Conservation (phyloP, 257 asterid genomes). For the Capsicum chinense region DNA sequence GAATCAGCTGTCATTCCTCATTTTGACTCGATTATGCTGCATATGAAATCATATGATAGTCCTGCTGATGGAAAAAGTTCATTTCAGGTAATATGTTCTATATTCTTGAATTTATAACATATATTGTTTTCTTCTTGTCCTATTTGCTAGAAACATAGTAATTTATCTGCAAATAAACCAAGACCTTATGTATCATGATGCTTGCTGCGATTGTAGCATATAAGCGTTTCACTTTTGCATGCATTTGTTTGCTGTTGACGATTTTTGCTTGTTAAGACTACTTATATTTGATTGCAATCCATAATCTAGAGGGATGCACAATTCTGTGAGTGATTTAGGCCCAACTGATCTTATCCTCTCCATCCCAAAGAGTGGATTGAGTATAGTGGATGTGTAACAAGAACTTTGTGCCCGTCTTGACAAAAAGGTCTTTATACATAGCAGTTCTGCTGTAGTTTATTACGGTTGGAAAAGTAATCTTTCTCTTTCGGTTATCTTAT, state of each 20-base stretch:
- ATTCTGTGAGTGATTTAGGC: neutral
- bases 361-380: neutral
- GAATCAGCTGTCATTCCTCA: conserved; percentile 91
- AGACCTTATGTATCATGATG: neutral
- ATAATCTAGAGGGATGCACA: neutral
- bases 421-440: neutral
- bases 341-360: conserved; percentile 1
- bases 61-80: conserved; percentile 99
- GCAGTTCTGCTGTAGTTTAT: neutral
- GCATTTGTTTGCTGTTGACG: conserved; percentile 5
- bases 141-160: neutral
- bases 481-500: neutral
- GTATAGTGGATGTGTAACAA: neutral
- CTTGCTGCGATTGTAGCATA: neutral
- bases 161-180: neutral
- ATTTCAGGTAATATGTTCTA: conserved; percentile 65
- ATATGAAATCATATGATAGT: conserved; percentile 97
- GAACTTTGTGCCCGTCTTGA: neutral
- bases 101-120: neutral
- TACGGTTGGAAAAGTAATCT: neutral
- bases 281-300: neutral
- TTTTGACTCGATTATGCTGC: conserved; percentile 91
- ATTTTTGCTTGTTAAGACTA: conserved; percentile 10
- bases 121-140: neutral
- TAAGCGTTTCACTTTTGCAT: neutral